A percentile compares a stretch with the other conserved stretches of the same genome.
These are phyloP conservation scores for Eragrostis curvula DNA, from an alignment of 176 grass and related monocot genomes.

Conservation along the genomic window DNA sequence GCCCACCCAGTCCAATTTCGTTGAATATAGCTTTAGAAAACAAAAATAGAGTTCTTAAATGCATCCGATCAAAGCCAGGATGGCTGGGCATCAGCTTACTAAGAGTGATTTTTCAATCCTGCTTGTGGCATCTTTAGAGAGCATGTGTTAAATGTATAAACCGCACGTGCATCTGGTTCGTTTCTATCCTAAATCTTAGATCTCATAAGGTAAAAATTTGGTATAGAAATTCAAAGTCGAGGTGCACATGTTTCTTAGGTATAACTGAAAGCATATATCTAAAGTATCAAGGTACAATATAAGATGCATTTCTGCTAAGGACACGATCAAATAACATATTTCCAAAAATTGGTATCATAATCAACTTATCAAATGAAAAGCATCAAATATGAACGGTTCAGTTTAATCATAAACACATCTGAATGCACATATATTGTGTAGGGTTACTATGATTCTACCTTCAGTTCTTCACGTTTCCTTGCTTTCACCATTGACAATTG, in stretches of 20 bases:
- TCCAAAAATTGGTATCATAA: slow-evolving; percentile 1
- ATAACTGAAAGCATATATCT: not conserved
- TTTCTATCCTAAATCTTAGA: slow-evolving; percentile 6
- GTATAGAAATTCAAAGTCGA: slow-evolving; percentile 4
- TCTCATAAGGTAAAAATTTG: too few species aligned
- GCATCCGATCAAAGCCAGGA: not conserved
- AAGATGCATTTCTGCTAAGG: not conserved
- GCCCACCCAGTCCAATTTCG: not conserved
- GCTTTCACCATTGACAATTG: slow-evolving; percentile 80
- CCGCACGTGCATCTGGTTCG: not conserved
- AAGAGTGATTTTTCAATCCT: not conserved
- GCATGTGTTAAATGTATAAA: not conserved
- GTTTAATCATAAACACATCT: slow-evolving; percentile 26
- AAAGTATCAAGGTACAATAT: not conserved
- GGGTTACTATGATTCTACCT: slow-evolving; percentile 50
- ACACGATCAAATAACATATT: slow-evolving; percentile 6
- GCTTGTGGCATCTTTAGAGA: slow-evolving; percentile 12
- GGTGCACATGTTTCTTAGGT: not conserved
- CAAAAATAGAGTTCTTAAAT: not conserved
- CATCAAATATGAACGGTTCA: slow-evolving; percentile 6
- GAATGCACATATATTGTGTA: not conserved
- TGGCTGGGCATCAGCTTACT: not conserved
- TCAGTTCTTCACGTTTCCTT: slow-evolving; percentile 80
- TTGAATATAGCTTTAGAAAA: not conserved
- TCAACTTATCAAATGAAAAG: slow-evolving; percentile 28